Evolutionary conservation across 148 eudicot species (phyloP).

Genomic region (Heliosperma pusillum): DNA sequence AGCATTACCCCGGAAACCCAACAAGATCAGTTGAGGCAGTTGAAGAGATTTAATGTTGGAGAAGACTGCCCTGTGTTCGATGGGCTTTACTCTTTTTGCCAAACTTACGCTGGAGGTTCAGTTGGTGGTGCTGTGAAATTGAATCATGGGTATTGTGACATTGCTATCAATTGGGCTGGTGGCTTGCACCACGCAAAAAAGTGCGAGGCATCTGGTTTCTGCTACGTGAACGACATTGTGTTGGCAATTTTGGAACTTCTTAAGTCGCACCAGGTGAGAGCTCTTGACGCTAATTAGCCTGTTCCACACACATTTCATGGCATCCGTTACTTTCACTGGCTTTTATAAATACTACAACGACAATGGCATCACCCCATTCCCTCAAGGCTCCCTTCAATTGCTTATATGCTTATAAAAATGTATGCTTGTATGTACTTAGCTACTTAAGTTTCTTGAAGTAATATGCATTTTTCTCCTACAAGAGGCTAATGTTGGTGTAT

Average conservation of each 20-base stretch:
- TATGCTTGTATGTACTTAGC: not conserved
- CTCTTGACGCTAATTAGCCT: not conserved
- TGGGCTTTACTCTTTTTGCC: slow-evolving; percentile 61
- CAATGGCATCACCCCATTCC: not conserved
- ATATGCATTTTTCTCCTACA: not conserved
- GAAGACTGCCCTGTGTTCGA: slow-evolving; percentile 74
- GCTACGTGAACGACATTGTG: slow-evolving; percentile 65
- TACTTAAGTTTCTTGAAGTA: not conserved
- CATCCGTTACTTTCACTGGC: not conserved
- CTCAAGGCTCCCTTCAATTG: not conserved
- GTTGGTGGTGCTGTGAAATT: slow-evolving; percentile 60
- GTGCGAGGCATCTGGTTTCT: slow-evolving; percentile 68
- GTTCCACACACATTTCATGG: not conserved
- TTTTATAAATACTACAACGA: not conserved
- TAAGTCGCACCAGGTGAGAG: slow-evolving; percentile 53
- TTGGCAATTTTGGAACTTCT: slow-evolving; percentile 62
- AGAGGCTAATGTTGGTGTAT: not conserved
- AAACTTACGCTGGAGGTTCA: slow-evolving; percentile 66
- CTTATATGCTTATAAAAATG: not conserved
- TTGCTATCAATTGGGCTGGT: slow-evolving; percentile 68
- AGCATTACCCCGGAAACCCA: slow-evolving; percentile 57
- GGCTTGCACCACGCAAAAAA: slow-evolving; percentile 70
- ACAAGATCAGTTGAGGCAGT: slow-evolving; percentile 55
- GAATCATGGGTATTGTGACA: slow-evolving; percentile 55
- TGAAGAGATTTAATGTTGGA: slow-evolving; percentile 69